Percentiles rank a stretch among this genome's conserved stretches.
These are phyloP conservation scores for Rhodotorula sp. DNA, from an alignment of 1,284 basidiomycete species.

Conservation along the genomic window DNA sequence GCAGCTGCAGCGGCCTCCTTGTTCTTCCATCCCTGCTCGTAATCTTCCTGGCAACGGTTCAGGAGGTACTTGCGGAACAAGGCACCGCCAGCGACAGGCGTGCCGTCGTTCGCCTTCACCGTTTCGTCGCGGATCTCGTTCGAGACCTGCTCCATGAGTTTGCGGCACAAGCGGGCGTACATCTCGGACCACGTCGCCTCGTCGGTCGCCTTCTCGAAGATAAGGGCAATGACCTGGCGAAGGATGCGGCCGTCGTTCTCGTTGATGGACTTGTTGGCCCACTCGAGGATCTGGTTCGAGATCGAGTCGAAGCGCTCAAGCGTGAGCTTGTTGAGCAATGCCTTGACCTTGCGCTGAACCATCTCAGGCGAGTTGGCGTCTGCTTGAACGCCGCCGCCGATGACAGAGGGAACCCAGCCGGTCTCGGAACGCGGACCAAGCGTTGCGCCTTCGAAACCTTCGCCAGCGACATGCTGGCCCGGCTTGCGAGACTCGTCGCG, in stretches of 20 bases:
- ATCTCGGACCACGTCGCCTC: slow-evolving; percentile 94
- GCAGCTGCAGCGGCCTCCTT: slow-evolving; percentile 57
- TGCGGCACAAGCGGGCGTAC: slow-evolving; percentile 91
- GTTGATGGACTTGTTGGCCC: slow-evolving; percentile 89
- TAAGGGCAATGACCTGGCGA: slow-evolving; percentile 90
- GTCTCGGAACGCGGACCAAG: slow-evolving; percentile 60
- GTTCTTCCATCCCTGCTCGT: slow-evolving; percentile 74
- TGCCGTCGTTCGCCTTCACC: slow-evolving; percentile 71
- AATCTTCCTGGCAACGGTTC: slow-evolving; percentile 90
- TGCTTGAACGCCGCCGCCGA: slow-evolving; percentile 37
- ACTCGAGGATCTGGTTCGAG: slow-evolving; percentile 84
- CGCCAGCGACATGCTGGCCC: slow-evolving; percentile 57
- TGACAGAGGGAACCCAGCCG: slow-evolving; percentile 65
- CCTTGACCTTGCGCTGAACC: slow-evolving; percentile 91
- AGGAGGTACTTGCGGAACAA: slow-evolving; percentile 85
- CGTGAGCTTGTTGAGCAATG: slow-evolving; percentile 91
- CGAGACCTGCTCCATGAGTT: slow-evolving; percentile 88
- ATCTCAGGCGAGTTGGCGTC: slow-evolving; percentile 47
- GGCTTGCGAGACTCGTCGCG: slow-evolving; percentile 34
- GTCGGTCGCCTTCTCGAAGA: slow-evolving; percentile 96
- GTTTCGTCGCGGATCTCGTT: slow-evolving; percentile 81
- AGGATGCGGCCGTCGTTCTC: slow-evolving; percentile 92
- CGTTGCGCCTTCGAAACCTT: slow-evolving; percentile 44
- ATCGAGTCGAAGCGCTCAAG: slow-evolving; percentile 97
- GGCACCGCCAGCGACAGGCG: slow-evolving; percentile 79